A percentile compares a stretch with the other conserved stretches of the same genome.
These are phyloP conservation scores for Cytospora chrysosperma DNA, from an alignment of 2,329 filamentous ascomycete genomes.

Conservation along the genomic window DNA sequence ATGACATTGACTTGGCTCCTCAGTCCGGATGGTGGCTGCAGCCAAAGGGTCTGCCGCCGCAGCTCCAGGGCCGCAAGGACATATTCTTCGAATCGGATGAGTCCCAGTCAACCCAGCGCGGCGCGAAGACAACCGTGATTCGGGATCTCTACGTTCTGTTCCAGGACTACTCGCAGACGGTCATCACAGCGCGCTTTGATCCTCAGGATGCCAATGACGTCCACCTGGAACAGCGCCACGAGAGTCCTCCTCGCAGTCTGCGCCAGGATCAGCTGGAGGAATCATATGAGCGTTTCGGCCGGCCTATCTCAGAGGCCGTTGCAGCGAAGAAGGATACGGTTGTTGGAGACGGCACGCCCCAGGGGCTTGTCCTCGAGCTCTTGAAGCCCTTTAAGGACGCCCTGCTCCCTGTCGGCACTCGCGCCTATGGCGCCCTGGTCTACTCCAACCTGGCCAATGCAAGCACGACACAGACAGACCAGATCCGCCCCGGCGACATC, in stretches of 20 bases:
- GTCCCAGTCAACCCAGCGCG: slow-evolving; percentile 65
- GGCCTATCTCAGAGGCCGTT: slow-evolving; percentile 70
- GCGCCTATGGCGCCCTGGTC: slow-evolving; percentile 86
- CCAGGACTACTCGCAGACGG: slow-evolving; percentile 93
- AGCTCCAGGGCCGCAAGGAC: slow-evolving; percentile 79
- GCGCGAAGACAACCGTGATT: slow-evolving; percentile 68
- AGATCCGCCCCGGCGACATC: slow-evolving; percentile 89
- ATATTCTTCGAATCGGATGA: slow-evolving; percentile 82
- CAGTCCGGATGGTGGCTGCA: slow-evolving; percentile 86
- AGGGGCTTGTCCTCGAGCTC: slow-evolving; percentile 75
- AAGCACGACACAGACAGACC: slow-evolving; percentile 82
- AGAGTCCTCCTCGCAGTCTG: slow-evolving; percentile 74
- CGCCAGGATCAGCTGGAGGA: slow-evolving; percentile 92
- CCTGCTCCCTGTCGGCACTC: slow-evolving; percentile 79
- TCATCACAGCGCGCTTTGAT: slow-evolving; percentile 80
- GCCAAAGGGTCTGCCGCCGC: slow-evolving; percentile 74
- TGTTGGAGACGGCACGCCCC: slow-evolving; percentile 81
- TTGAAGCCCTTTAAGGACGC: slow-evolving; percentile 71
- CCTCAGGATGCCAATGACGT: slow-evolving; percentile 70
- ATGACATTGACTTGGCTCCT: slow-evolving; percentile 76
- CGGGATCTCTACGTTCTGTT: slow-evolving; percentile 87
- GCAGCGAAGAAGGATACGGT: slow-evolving; percentile 72
- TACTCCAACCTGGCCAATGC: slow-evolving; percentile 96
- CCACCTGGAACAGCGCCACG: slow-evolving; percentile 80
- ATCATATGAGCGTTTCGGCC: slow-evolving; percentile 78